Evolutionary conservation across 768 basidiomycete species (phyloP).

Genomic region (Rhizopogon sp.): DNA sequence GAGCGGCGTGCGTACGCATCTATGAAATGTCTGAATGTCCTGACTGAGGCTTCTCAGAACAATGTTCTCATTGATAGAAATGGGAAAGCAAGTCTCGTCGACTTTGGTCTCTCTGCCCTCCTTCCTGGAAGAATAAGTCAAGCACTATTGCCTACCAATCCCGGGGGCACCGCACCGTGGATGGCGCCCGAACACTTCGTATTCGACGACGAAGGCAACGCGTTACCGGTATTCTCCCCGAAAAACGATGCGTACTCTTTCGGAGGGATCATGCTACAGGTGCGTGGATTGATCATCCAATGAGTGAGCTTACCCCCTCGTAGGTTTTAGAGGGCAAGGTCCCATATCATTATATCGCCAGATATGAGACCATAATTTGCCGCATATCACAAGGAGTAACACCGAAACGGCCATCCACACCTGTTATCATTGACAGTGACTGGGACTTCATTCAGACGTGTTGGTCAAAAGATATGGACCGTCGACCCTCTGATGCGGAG

Average conservation of each 20-base stretch:
- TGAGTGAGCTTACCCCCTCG: background rate
- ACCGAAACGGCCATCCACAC: conserved; percentile 9
- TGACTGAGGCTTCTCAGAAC: background rate
- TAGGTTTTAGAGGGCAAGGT: background rate
- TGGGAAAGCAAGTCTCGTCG: conserved; percentile 10
- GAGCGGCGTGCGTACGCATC: conserved; percentile 19
- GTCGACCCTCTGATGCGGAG: conserved; percentile 27
- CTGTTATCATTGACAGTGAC: conserved; percentile 11
- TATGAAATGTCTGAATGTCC: background rate
- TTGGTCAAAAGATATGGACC: conserved; percentile 23
- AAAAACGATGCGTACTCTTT: conserved; percentile 6
- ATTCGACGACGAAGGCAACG: background rate
- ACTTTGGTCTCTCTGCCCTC: conserved; percentile 3
- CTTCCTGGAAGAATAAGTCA: conserved; percentile 6
- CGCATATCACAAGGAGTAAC: background rate
- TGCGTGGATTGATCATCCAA: background rate
- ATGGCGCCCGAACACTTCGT: background rate
- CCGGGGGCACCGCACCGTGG: background rate
- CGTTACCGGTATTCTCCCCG: background rate
- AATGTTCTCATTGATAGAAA: conserved; percentile 2
- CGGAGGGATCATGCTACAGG: conserved; percentile 24
- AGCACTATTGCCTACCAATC: background rate
- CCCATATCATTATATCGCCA: background rate
- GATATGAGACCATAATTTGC: accelerated
- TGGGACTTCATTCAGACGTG: conserved; percentile 20